Percentiles rank a stretch among this genome's conserved stretches.
Conservation (phyloP, 371 early-diverging fungal genomes). For the Rhizomucor pusillus region DNA sequence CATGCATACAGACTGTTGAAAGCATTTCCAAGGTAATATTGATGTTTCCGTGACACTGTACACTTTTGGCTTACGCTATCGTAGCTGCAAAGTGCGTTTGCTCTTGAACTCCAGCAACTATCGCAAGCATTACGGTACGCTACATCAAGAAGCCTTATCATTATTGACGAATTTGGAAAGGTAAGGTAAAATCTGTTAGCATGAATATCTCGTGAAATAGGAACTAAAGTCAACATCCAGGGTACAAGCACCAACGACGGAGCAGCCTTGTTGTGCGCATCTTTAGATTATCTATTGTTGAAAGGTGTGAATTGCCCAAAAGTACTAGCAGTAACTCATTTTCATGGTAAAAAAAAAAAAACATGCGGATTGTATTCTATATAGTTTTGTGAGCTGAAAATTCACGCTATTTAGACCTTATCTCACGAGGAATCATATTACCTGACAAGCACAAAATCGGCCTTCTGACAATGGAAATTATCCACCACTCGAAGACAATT, state of each 20-base stretch:
- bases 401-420: background rate
- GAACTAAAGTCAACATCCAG: too few relatives aligned
- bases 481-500: constrained; percentile 7
- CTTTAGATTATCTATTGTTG: constrained; percentile 49
- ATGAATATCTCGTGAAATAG: too few relatives aligned
- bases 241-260: constrained; percentile 54
- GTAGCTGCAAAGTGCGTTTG: constrained; percentile 71
- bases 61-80: background rate
- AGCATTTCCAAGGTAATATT: constrained; percentile 43
- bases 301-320: constrained; percentile 37
- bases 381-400: background rate
- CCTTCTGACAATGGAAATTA: constrained; percentile 31
- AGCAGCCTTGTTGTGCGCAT: constrained; percentile 57
- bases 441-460: constrained; percentile 3
- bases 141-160: constrained; percentile 51
- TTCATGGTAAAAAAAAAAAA: constrained; percentile 52
- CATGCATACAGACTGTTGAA: constrained; percentile 66
- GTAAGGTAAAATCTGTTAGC: constrained; percentile 11
- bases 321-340: constrained; percentile 63
- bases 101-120: constrained; percentile 68
- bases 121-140: constrained; percentile 50
- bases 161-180: constrained; percentile 67
- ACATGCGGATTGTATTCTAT: constrained; percentile 4
- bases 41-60: background rate
- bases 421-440: constrained; percentile 5